Conservation (phyloP, 768 basidiomycete genomes). For the Leccinum disarticulatum region DNA sequence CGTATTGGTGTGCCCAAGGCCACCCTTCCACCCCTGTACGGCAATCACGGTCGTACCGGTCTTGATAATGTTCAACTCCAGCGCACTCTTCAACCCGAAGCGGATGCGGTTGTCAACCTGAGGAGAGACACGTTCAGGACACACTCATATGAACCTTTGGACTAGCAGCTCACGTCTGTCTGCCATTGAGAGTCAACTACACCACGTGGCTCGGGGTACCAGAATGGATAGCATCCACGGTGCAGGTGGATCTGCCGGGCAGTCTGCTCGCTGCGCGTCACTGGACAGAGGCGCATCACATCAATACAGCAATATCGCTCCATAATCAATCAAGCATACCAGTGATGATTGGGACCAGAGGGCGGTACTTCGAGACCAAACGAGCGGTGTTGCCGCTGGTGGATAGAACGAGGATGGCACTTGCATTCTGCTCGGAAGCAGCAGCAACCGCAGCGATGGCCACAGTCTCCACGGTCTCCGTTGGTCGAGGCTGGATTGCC, state of each 20-base stretch:
- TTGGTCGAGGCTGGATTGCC: slow-evolving; percentile 78
- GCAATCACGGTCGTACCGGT: slow-evolving; percentile 89
- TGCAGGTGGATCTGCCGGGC: slow-evolving; percentile 96
- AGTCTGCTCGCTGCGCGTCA: slow-evolving; percentile 95
- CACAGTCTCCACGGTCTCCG: slow-evolving; percentile 92
- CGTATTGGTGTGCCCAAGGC: slow-evolving; percentile 94
- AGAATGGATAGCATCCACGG: slow-evolving; percentile 96
- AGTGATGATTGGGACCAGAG: slow-evolving; percentile 90
- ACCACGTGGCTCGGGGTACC: slow-evolving; percentile 94
- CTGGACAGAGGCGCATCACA: slow-evolving; percentile 37
- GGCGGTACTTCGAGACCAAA: slow-evolving; percentile 94
- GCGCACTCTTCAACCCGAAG: slow-evolving; percentile 82
- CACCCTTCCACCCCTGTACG: slow-evolving; percentile 99
- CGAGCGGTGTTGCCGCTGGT: slow-evolving; percentile 97
- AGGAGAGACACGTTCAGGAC: slow-evolving; percentile 12
- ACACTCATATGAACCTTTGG: not conserved
- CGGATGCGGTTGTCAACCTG: slow-evolving; percentile 89
- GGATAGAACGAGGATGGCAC: slow-evolving; percentile 93
- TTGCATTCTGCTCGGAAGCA: slow-evolving; percentile 90
- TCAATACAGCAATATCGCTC: slow-evolving; percentile 9
- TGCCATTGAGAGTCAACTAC: slow-evolving; percentile 92
- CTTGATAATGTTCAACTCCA: slow-evolving; percentile 82
- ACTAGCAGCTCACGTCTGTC: slow-evolving; percentile 69
- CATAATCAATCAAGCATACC: slow-evolving; percentile 46
- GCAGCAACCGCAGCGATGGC: slow-evolving; percentile 96